These are phyloP conservation scores for Sarocladiaceae sp. DNA, from an alignment of 2,329 filamentous ascomycete genomes.

Conservation along the genomic window DNA sequence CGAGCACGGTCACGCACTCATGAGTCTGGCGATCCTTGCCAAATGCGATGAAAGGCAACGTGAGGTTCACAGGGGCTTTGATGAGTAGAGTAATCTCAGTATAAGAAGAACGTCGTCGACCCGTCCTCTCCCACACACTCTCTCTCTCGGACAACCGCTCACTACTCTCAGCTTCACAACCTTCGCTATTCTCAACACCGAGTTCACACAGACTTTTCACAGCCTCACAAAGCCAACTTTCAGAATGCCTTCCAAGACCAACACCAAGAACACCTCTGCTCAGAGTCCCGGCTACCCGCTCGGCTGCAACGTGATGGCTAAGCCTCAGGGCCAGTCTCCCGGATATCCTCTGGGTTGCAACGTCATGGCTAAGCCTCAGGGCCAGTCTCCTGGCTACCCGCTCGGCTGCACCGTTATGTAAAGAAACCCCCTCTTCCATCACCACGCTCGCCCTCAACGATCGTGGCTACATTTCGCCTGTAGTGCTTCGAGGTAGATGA, in stretches of 20 bases:
- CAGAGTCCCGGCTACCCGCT: constrained; percentile 20
- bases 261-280: constrained; percentile 17
- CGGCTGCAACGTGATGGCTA: constrained; percentile 24
- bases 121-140: constrained; percentile 5
- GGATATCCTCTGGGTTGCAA: constrained; percentile 21
- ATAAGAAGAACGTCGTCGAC: constrained; percentile 10
- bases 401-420: constrained; percentile 30
- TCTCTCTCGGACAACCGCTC: constrained; percentile 12
- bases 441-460: background rate
- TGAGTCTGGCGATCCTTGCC: too few species aligned
- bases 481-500: constrained; percentile 6
- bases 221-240: constrained; percentile 20
- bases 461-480: background rate
- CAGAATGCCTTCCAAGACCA: constrained; percentile 23
- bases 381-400: constrained; percentile 17
- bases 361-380: constrained; percentile 23
- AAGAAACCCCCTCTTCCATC: constrained; percentile 12
- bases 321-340: constrained; percentile 18
- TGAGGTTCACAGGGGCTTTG: too few species aligned
- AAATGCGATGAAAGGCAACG: too few species aligned
- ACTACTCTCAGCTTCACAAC: constrained; percentile 15
- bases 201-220: constrained; percentile 18
- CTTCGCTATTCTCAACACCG: constrained; percentile 20
- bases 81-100: too few species aligned
- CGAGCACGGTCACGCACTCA: too few species aligned